Conservation (phyloP, 306 rosid genomes). For the Medicago arabica region DNA sequence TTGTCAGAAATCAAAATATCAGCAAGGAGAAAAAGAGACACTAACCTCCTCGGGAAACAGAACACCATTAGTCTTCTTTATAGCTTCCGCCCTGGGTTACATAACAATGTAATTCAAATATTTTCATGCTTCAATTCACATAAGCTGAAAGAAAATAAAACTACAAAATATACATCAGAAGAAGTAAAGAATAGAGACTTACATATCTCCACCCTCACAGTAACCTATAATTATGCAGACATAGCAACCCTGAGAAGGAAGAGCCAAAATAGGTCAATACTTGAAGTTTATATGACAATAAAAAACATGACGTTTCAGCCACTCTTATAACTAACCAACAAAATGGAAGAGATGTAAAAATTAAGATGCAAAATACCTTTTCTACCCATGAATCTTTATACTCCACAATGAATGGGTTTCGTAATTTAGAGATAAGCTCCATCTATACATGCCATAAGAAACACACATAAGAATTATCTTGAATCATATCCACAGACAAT, state of each 20-base stretch:
- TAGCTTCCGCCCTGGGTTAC: slow-evolving; percentile 87
- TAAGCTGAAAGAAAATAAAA: slow-evolving; percentile 40
- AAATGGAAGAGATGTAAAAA: slow-evolving; percentile 23
- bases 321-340: slow-evolving; percentile 27
- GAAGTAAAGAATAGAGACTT: slow-evolving; percentile 44
- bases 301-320: slow-evolving; percentile 1
- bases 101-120: slow-evolving; percentile 32
- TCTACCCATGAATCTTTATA: slow-evolving; percentile 99
- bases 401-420: slow-evolving; percentile 96
- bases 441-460: slow-evolving; percentile 59
- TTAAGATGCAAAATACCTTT: slow-evolving; percentile 63
- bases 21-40: slow-evolving; percentile 7
- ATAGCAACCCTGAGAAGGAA: slow-evolving; percentile 88
- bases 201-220: slow-evolving; percentile 99
- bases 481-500: slow-evolving; percentile 28
- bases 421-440: slow-evolving; percentile 90
- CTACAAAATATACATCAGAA: slow-evolving; percentile 23
- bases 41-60: slow-evolving; percentile 94
- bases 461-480: slow-evolving; percentile 10
- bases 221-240: slow-evolving; percentile 95
- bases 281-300: slow-evolving; percentile 15
- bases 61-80: slow-evolving; percentile 75
- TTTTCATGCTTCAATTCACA: slow-evolving; percentile 35
- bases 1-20: slow-evolving; percentile 19
- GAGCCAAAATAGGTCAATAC: slow-evolving; percentile 35